phyloP scores from a whole-genome alignment of 768 basidiomycete genomes.

The Mycena capillaripes region DNA sequence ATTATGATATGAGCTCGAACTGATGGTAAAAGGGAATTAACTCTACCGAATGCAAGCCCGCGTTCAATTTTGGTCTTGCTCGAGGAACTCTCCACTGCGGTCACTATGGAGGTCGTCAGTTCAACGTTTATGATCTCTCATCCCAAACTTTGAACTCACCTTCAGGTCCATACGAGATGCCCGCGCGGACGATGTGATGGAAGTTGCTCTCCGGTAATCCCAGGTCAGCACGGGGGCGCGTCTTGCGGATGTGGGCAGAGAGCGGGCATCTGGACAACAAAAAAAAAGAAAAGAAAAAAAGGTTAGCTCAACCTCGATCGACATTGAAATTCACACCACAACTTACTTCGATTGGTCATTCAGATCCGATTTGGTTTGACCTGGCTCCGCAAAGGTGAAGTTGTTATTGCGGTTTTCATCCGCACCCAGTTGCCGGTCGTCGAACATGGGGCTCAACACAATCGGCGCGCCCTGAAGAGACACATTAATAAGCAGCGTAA shows the following conservation, averaged over 20 bases:
- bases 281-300: too few relatives aligned
- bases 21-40: background rate
- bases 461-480: slow-evolving; percentile 21
- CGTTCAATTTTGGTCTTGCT: slow-evolving; percentile 60
- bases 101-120: slow-evolving; percentile 23
- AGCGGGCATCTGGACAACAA: slow-evolving; percentile 1
- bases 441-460: slow-evolving; percentile 7
- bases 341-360: background rate
- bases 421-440: slow-evolving; percentile 20
- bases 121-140: background rate
- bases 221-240: slow-evolving; percentile 42
- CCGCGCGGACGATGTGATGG: slow-evolving; percentile 47
- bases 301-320: too few relatives aligned
- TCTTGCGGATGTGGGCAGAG: slow-evolving; percentile 33
- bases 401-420: slow-evolving; percentile 25
- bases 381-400: slow-evolving; percentile 17
- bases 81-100: slow-evolving; percentile 51
- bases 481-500: background rate
- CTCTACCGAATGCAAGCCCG: slow-evolving; percentile 59
- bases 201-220: slow-evolving; percentile 30
- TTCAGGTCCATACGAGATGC: slow-evolving; percentile 52
- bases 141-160: too few relatives aligned
- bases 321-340: too few relatives aligned
- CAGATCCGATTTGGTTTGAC: slow-evolving; percentile 12
- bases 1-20: background rate